phyloP scores from a whole-genome alignment of 73 alveolate genomes.

The Tetrahymena borealis region DNA sequence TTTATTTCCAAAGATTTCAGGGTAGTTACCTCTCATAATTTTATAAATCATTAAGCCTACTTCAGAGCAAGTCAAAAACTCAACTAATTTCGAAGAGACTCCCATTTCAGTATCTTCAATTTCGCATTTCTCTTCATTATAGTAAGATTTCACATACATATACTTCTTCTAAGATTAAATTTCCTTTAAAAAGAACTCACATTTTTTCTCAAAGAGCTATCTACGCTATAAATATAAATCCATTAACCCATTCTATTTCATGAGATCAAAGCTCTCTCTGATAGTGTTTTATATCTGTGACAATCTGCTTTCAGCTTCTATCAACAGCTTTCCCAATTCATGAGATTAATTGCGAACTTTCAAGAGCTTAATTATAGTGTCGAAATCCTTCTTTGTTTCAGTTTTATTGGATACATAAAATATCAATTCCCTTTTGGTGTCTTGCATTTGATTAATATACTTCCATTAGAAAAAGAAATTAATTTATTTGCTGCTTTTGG shows the following conservation, averaged over 20 bases:
- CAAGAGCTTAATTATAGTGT: background rate
- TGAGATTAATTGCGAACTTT: background rate
- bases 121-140: background rate
- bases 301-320: background rate
- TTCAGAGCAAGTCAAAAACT: background rate
- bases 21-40: background rate
- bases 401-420: background rate
- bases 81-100: background rate
- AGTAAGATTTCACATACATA: background rate
- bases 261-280: background rate
- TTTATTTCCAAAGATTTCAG: background rate
- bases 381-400: background rate
- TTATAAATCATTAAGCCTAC: background rate
- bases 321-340: background rate
- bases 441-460: background rate
- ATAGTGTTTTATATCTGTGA: background rate
- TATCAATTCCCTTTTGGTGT: background rate
- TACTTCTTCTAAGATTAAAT: background rate
- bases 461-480: background rate
- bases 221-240: background rate
- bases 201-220: background rate
- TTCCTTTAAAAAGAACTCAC: background rate
- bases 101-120: background rate
- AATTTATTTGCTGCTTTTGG: background rate
- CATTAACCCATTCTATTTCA: background rate